Evolutionary conservation across 2,329 filamentous ascomycete genomes (phyloP), one percentile per base, ranked within the genome.

Genomic region (Rhexocercosporidium sp.): DNA sequence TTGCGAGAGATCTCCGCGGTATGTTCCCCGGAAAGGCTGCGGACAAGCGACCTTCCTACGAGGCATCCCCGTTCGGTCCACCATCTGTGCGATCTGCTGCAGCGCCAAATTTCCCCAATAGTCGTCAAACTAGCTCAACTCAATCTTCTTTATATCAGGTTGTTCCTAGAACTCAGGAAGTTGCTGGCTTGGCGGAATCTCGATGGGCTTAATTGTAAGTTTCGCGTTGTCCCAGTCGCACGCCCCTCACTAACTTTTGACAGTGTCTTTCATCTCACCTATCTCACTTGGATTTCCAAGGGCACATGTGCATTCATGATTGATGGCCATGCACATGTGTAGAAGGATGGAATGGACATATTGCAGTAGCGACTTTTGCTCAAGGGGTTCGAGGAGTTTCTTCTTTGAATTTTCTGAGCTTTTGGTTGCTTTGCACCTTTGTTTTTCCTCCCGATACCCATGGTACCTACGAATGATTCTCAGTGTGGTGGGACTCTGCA

Each of bases 181-280:
- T n/a, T 56, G n/a, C 31, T 22, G 53, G 53, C 29, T 27, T 56
- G 31, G n/a, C 29, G 31, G 29, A 31, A 22, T 56, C 53, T 34
- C 53, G 53, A 7, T 56, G 53, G 53, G 29, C 53, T 56, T 56
- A 14, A 56, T 56, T 5, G 31, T 56, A 37, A 22, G 53, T 56
- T 37, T 39, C 2, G 7, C 3, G 3, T 22, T 5, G 29, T 37
- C 18, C 18, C 53, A 9, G 4, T 56, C 14, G 3, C 1, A 22
- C 20, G 8, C 37, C 4, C 11, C 11, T 14, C 6, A 56, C 31
- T 56, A 56, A 56, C n/a, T 18, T 18, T 20, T 25, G 7, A 31
- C n/a, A 37, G 53, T 37, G 37, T 25, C 53, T 56, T 9, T 18
- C 53, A 56, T 56, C 29, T 56, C 18, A 7, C 37, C n/a, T 39